Conservation (phyloP, 805 yeast genomes). For the Saturnispora serradocipensis region DNA sequence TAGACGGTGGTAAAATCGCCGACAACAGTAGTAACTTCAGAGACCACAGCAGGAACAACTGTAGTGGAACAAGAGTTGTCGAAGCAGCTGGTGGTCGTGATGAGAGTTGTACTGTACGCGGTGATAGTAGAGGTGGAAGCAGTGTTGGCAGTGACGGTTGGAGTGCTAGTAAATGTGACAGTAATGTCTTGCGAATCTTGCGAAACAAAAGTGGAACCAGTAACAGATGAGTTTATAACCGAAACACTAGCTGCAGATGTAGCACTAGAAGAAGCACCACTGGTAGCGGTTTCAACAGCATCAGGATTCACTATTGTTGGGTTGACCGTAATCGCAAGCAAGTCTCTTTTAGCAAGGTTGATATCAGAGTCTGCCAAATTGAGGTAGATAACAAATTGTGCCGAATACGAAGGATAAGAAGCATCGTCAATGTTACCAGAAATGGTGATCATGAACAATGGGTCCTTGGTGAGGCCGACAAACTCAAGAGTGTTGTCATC, state of each 20-base stretch:
- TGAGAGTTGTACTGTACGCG: conserved; percentile 8
- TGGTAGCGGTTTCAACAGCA: neutral
- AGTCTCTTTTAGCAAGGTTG: conserved; percentile 13
- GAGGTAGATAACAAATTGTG: conserved; percentile 3
- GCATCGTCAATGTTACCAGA: conserved; percentile 1
- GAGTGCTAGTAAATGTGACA: neutral
- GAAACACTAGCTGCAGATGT: conserved; percentile 3
- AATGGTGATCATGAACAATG: conserved; percentile 10
- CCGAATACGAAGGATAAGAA: conserved; percentile 4
- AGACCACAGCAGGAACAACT: conserved; percentile 7
- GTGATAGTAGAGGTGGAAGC: neutral
- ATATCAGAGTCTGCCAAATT: conserved; percentile 8
- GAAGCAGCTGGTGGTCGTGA: conserved; percentile 19
- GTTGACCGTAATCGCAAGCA: conserved; percentile 7
- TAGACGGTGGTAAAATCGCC: conserved; percentile 15
- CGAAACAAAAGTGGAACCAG: conserved; percentile 1
- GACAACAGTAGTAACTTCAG: conserved; percentile 21
- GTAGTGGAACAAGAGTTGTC: conserved; percentile 14
- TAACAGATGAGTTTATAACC: conserved; percentile 6
- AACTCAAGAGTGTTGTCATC: conserved; percentile 6
- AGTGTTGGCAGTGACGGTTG: neutral
- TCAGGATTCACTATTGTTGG: conserved; percentile 8
- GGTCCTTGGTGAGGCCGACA: conserved; percentile 12
- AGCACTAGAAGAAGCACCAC: neutral
- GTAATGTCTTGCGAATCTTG: neutral